phyloP scores from a whole-genome alignment of 179 eudicot genomes.

The Heliamphora pulchella region DNA sequence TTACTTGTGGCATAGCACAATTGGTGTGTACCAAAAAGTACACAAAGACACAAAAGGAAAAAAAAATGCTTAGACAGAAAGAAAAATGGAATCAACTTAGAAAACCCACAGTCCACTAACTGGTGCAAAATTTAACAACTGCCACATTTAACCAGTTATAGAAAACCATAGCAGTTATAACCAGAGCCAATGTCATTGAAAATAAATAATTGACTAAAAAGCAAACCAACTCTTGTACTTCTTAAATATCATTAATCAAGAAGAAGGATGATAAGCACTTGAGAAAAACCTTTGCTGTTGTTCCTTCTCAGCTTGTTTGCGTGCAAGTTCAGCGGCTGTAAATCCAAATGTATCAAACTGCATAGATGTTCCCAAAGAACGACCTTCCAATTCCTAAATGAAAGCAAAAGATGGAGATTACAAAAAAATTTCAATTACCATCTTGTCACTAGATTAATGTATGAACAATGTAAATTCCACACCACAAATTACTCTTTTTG shows the following conservation, averaged over 20 bases:
- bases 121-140: constrained; percentile 13
- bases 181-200: not conserved
- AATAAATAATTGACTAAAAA: not conserved
- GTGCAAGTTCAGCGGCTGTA: constrained; percentile 82
- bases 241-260: not conserved
- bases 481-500: not conserved
- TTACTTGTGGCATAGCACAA: not conserved
- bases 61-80: too few relatives aligned
- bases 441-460: not conserved
- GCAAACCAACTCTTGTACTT: not conserved
- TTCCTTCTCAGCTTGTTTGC: constrained; percentile 78
- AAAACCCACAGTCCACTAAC: constrained; percentile 8
- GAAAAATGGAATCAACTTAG: not conserved
- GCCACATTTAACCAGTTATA: not conserved
- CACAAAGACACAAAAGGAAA: not conserved
- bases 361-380: constrained; percentile 70
- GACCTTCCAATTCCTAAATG: constrained; percentile 75
- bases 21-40: not conserved
- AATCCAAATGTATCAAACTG: constrained; percentile 92
- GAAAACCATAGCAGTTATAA: not conserved
- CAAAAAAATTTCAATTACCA: too few relatives aligned
- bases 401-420: not conserved
- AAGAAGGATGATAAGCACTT: constrained; percentile 13
- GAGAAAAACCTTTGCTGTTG: constrained; percentile 62
- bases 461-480: not conserved